phyloP scores from a whole-genome alignment of 106 monocot species.

The Triglochin maritima region DNA sequence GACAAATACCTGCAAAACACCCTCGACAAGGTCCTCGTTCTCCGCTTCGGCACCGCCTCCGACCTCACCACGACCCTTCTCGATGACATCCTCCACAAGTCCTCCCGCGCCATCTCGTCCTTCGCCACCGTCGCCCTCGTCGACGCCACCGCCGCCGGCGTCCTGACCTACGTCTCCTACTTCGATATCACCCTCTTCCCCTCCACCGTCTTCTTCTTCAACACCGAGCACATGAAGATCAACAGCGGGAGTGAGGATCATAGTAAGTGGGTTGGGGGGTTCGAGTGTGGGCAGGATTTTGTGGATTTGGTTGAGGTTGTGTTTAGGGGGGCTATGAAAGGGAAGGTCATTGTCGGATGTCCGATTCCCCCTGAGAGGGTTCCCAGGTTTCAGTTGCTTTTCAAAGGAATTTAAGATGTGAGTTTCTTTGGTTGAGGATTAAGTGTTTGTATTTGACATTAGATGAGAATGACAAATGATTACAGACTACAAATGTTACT shows the following conservation, averaged over 20 bases:
- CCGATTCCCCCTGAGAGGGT: slow-evolving; percentile 74
- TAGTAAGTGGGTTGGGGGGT: slow-evolving; percentile 91
- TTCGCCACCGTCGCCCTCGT: slow-evolving; percentile 68
- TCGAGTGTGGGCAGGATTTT: slow-evolving; percentile 81
- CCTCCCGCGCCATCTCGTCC: slow-evolving; percentile 51
- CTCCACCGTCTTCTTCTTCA: slow-evolving; percentile 92
- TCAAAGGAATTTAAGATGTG: slow-evolving; percentile 20
- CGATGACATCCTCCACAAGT: slow-evolving; percentile 57
- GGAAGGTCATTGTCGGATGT: slow-evolving; percentile 78
- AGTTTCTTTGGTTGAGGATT: too few species aligned
- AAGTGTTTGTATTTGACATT: too few species aligned
- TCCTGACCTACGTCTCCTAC: slow-evolving; percentile 74
- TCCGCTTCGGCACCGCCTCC: slow-evolving; percentile 53
- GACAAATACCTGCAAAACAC: slow-evolving; percentile 70
- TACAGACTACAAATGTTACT: too few species aligned
- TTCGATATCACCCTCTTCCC: slow-evolving; percentile 79
- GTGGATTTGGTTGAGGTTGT: slow-evolving; percentile 95
- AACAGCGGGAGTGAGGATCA: slow-evolving; percentile 94
- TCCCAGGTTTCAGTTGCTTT: slow-evolving; percentile 74
- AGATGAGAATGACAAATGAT: too few species aligned
- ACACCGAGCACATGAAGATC: slow-evolving; percentile 99
- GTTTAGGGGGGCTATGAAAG: slow-evolving; percentile 92
- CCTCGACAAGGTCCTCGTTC: slow-evolving; percentile 82
- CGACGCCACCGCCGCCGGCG: slow-evolving; percentile 62
- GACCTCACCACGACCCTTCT: slow-evolving; percentile 18